Evolutionary conservation across 2,329 filamentous ascomycete species (phyloP).

Genomic region (Trichoderma sp.): DNA sequence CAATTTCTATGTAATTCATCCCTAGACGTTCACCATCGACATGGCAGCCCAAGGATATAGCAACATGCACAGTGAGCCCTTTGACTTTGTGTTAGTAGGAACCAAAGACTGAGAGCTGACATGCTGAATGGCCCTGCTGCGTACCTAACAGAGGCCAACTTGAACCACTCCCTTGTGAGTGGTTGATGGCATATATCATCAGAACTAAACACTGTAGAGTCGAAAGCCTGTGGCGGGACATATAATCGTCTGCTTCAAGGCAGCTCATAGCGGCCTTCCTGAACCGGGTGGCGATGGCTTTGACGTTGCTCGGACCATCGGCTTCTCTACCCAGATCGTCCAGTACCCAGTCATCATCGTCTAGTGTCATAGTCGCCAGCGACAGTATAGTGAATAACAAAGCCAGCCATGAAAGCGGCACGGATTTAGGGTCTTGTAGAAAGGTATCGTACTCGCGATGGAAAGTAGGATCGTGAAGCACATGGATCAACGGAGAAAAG

Average conservation of each 20-base stretch:
- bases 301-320: background rate
- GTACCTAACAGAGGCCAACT: background rate
- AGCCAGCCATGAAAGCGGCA: background rate
- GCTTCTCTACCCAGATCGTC: background rate
- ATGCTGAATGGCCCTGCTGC: background rate
- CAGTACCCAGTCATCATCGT: background rate
- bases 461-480: background rate
- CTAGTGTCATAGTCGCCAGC: background rate
- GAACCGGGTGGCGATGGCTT: background rate
- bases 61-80: background rate
- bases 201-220: background rate
- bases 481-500: background rate
- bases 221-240: background rate
- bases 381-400: background rate
- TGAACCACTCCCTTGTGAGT: background rate
- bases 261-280: background rate
- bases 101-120: background rate
- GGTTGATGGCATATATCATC: background rate
- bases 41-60: background rate
- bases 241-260: background rate
- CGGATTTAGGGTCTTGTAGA: background rate
- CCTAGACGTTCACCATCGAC: background rate
- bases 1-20: background rate
- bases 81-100: background rate
- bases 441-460: background rate